phyloP scores from a whole-genome alignment of 2,329 filamentous ascomycete genomes.

The Orbilia ellipsospora region DNA sequence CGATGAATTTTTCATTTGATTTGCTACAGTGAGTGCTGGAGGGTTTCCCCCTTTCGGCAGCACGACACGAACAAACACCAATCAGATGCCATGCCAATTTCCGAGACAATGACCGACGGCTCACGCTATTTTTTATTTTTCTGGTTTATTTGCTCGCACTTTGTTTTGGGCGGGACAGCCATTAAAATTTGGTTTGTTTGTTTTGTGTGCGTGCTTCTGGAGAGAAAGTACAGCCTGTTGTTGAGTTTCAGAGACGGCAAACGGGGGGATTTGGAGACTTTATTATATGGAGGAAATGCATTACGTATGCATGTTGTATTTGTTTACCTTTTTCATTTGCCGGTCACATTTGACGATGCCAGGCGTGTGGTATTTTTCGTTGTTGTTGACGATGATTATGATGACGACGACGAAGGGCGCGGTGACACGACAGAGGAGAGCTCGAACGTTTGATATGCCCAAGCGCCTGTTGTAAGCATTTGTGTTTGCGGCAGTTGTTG shows the following conservation, averaged over 20 bases:
- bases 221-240: constrained; percentile 45
- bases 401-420: not conserved
- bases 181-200: constrained; percentile 4
- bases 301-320: constrained; percentile 40
- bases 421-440: constrained; percentile 1
- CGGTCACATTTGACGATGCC: too few species aligned
- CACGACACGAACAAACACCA: constrained; percentile 54
- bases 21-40: constrained; percentile 30
- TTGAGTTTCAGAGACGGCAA: constrained; percentile 23
- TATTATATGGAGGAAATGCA: not conserved
- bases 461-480: constrained; percentile 2
- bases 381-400: too few species aligned
- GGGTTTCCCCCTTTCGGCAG: constrained; percentile 46
- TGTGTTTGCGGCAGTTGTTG: constrained; percentile 1
- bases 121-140: constrained; percentile 20
- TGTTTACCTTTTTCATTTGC: constrained; percentile 3
- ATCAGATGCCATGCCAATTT: constrained; percentile 49
- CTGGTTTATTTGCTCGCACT: not conserved
- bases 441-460: not conserved
- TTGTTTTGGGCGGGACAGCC: constrained; percentile 18
- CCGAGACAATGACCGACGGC: constrained; percentile 36
- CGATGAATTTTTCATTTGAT: constrained; percentile 44
- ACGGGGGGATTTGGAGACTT: constrained; percentile 14
- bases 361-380: too few species aligned
- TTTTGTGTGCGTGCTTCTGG: constrained; percentile 24